Evolutionary conservation across 2,329 filamentous ascomycete species (phyloP).

Genomic region (Penicillium decumbens): DNA sequence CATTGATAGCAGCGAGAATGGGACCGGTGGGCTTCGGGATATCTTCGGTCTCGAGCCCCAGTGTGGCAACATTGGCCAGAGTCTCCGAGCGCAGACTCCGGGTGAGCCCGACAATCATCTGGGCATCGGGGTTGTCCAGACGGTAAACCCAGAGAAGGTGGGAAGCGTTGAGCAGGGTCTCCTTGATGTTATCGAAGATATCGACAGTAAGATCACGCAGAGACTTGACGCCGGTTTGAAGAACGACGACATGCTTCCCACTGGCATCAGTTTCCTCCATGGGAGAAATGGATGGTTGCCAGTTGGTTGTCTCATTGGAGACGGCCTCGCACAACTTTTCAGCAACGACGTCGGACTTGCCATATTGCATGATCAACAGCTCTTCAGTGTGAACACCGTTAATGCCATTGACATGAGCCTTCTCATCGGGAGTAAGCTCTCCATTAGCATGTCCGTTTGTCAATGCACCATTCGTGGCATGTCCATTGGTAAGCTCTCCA

Average conservation of each 20-base stretch:
- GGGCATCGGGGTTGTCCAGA: conserved; percentile 20
- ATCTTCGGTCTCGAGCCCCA: conserved; percentile 20
- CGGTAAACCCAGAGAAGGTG: conserved; percentile 26
- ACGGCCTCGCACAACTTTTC: conserved; percentile 10
- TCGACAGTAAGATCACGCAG: conserved; percentile 12
- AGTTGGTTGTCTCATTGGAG: background rate
- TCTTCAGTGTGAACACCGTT: conserved; percentile 5
- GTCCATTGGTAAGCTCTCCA: background rate
- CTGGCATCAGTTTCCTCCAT: conserved; percentile 11
- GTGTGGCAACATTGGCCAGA: conserved; percentile 20
- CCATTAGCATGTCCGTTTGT: background rate
- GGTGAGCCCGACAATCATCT: conserved; percentile 28
- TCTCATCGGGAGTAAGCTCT: conserved; percentile 1
- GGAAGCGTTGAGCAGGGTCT: conserved; percentile 16
- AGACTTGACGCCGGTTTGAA: conserved; percentile 15
- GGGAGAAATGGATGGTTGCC: conserved; percentile 7
- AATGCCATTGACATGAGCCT: conserved; percentile 5
- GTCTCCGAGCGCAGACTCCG: conserved; percentile 26
- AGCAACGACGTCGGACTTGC: conserved; percentile 8
- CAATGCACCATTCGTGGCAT: background rate
- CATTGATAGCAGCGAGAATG: conserved; percentile 12
- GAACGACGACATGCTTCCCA: conserved; percentile 18
- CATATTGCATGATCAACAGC: conserved; percentile 16
- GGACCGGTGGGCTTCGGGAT: conserved; percentile 6
- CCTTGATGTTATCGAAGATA: conserved; percentile 16